phyloP scores from a whole-genome alignment of 129 eudicot genomes.

The Artemisia tridentata region DNA sequence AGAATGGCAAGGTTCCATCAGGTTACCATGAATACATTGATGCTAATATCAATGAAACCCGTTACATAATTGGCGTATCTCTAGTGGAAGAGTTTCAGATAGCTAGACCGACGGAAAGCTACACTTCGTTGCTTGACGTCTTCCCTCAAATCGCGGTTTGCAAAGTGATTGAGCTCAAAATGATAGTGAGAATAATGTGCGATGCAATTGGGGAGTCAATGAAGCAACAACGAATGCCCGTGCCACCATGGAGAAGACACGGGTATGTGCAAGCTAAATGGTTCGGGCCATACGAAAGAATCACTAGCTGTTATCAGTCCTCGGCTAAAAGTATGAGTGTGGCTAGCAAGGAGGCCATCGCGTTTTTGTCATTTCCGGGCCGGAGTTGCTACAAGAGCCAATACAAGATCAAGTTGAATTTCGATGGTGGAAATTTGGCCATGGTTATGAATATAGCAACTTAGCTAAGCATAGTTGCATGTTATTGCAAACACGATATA shows the following conservation, averaged over 20 bases:
- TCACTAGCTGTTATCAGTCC: conserved; percentile 34
- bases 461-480: not conserved
- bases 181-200: conserved; percentile 49
- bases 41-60: conserved; percentile 26
- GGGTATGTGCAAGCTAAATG: conserved; percentile 59
- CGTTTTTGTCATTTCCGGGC: conserved; percentile 28
- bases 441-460: conserved; percentile 31
- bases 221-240: conserved; percentile 34
- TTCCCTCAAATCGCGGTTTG: conserved; percentile 52
- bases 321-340: not conserved
- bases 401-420: conserved; percentile 33
- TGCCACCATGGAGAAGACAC: conserved; percentile 76
- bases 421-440: conserved; percentile 51
- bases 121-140: conserved; percentile 41
- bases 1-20: conserved; percentile 33
- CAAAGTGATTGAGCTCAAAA: conserved; percentile 41
- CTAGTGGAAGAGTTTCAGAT: conserved; percentile 56
- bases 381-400: conserved; percentile 20
- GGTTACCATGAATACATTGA: conserved; percentile 70
- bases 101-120: conserved; percentile 49
- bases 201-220: conserved; percentile 45
- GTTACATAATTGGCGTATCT: conserved; percentile 52
- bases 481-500: not conserved
- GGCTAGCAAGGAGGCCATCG: conserved; percentile 25
- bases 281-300: conserved; percentile 61